Evolutionary conservation across 345 rosid species (phyloP), one percentile per base, ranked within the genome.

Genomic region (Microthlaspi erraticum): DNA sequence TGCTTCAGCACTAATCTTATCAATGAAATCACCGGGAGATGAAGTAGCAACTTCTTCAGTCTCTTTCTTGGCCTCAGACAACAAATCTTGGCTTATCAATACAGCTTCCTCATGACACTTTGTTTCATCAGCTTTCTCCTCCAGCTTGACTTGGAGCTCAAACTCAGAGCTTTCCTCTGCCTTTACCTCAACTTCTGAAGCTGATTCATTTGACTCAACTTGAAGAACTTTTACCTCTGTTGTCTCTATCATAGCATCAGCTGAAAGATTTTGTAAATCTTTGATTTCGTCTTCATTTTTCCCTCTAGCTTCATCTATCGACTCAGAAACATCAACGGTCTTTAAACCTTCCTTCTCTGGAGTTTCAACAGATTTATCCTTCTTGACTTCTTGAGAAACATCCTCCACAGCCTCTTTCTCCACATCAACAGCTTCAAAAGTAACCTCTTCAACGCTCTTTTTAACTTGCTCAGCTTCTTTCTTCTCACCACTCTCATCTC

Each of bases 171-270:
- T 13, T 20, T 14, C 68, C 59, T 64, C 54, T 17, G 14, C 29
- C 20, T 70, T 32, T 12, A 50, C 45, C 39, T 48, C 38, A 44
- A 53, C 60, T 9, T 18, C 54, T 17, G 56, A 31, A 4, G 5
- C 41, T 52, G 7, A 39, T 36, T 20, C 49, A 26, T 69, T 60
- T 0, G 45, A 19, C 70, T 79, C 66, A 48, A 61, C 74, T 11
- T 60, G 49, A 33, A 43, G 10, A 7, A 14, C 49, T 32, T 38
- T 33, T 10, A 13, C 52, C 2, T 31, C 61, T 49, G 55, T 17
- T 58, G 54, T 64, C 19, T 49, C 61, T 51, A 36, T 16, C 17
- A 17, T 18, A 10, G 41, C 64, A 29, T 37, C 37, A 26, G 10
- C 36, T 61, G 77, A 53, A 23, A 54, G 37, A 45, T 14, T 9